Evolutionary conservation across 2,329 filamentous ascomycete species (phyloP).

Genomic region (Penicillium sp.): DNA sequence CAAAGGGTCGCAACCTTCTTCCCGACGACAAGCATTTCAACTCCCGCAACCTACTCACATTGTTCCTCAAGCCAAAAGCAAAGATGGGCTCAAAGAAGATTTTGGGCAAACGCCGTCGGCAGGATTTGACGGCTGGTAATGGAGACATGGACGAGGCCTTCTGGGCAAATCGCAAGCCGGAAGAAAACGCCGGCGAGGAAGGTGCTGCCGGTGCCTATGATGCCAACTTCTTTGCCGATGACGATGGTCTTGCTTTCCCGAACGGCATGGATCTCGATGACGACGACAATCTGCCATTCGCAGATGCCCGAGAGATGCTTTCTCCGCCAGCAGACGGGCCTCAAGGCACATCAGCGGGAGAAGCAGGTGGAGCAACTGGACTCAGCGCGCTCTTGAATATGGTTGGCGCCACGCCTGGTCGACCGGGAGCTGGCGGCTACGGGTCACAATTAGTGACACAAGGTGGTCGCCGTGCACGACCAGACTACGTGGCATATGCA

Average conservation of each 20-base stretch:
- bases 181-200: slow-evolving; percentile 61
- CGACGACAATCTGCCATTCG: slow-evolving; percentile 49
- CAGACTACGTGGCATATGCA: slow-evolving; percentile 66
- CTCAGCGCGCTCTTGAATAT: slow-evolving; percentile 42
- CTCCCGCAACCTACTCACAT: slow-evolving; percentile 79
- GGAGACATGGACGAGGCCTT: slow-evolving; percentile 93
- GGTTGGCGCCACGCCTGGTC: slow-evolving; percentile 42
- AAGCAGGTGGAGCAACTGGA: slow-evolving; percentile 37
- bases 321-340: slow-evolving; percentile 42
- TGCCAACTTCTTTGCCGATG: slow-evolving; percentile 89
- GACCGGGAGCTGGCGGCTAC: slow-evolving; percentile 51
- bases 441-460: slow-evolving; percentile 64
- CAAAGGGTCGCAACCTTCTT: slow-evolving; percentile 85
- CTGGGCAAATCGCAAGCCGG: slow-evolving; percentile 68
- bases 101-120: slow-evolving; percentile 49
- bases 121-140: slow-evolving; percentile 58
- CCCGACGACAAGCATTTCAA: slow-evolving; percentile 99
- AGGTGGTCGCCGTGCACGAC: slow-evolving; percentile 56
- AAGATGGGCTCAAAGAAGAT: slow-evolving; percentile 69
- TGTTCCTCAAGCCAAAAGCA: slow-evolving; percentile 94
- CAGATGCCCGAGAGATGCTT: slow-evolving; percentile 51
- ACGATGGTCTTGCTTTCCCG: slow-evolving; percentile 55
- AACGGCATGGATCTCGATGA: slow-evolving; percentile 49
- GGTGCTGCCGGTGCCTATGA: slow-evolving; percentile 78
- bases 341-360: slow-evolving; percentile 34